Conservation (phyloP, 2,329 filamentous ascomycete genomes). For the Zymoseptoria tritici region DNA sequence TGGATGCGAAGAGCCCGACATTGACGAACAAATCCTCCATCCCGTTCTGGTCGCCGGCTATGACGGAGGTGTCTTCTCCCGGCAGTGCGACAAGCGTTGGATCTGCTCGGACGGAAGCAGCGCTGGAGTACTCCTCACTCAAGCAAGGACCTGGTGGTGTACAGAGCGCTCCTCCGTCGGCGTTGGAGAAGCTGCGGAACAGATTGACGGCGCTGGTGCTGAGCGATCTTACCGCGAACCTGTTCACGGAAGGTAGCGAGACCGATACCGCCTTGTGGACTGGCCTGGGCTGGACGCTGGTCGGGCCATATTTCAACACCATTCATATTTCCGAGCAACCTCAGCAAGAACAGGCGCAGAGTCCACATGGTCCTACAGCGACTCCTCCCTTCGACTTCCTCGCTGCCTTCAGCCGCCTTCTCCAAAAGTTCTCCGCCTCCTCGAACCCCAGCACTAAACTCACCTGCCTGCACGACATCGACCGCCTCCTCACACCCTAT, state of each 20-base stretch:
- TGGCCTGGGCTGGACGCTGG: slow-evolving; percentile 44
- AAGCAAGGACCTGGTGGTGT: slow-evolving; percentile 1
- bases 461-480: slow-evolving; percentile 71
- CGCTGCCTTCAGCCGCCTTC: slow-evolving; percentile 67
- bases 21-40: slow-evolving; percentile 66
- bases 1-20: slow-evolving; percentile 60
- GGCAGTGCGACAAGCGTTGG: slow-evolving; percentile 55
- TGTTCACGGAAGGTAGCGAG: slow-evolving; percentile 84
- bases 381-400: slow-evolving; percentile 47
- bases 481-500: slow-evolving; percentile 50
- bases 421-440: slow-evolving; percentile 81
- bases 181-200: slow-evolving; percentile 38
- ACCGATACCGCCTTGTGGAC: slow-evolving; percentile 79
- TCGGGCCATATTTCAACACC: slow-evolving; percentile 17
- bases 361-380: not conserved
- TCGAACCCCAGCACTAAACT: slow-evolving; percentile 84
- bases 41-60: slow-evolving; percentile 87
- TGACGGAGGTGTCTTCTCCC: slow-evolving; percentile 57
- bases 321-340: not conserved
- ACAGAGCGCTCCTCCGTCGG: slow-evolving; percentile 47
- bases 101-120: slow-evolving; percentile 16
- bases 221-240: slow-evolving; percentile 79
- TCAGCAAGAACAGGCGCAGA: not conserved
- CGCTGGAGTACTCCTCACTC: slow-evolving; percentile 4
- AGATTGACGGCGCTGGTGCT: slow-evolving; percentile 75